phyloP scores from a whole-genome alignment of 1,284 basidiomycete species.

The Microbotryum violaceum region DNA sequence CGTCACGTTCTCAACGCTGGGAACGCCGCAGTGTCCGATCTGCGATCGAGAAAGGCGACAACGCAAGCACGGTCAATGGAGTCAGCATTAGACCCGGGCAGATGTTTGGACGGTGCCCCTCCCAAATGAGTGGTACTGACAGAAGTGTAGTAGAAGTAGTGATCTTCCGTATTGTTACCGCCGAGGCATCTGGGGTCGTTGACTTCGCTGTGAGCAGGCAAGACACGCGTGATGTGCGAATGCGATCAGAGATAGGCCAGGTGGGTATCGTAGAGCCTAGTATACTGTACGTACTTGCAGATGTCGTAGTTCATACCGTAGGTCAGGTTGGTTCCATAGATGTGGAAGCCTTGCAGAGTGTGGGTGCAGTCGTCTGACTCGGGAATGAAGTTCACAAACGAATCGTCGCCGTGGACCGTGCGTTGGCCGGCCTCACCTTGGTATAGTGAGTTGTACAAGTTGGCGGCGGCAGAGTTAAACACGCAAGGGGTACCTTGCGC shows the following conservation, averaged over 20 bases:
- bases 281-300: neutral
- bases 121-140: neutral
- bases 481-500: conserved; percentile 20
- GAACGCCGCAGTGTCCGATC: conserved; percentile 18
- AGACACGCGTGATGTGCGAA: neutral
- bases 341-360: conserved; percentile 34
- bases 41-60: neutral
- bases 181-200: conserved; percentile 31
- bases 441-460: conserved; percentile 29
- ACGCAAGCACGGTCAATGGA: neutral
- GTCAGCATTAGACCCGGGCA: too few species aligned
- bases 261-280: neutral
- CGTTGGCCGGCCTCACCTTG: conserved; percentile 33
- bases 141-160: conserved; percentile 30
- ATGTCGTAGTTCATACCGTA: conserved; percentile 26
- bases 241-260: neutral
- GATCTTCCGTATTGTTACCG: conserved; percentile 25
- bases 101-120: too few species aligned
- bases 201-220: neutral
- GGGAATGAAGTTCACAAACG: conserved; percentile 28
- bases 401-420: conserved; percentile 32
- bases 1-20: conserved; percentile 14
- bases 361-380: conserved; percentile 30
- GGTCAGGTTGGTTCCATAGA: conserved; percentile 32
- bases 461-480: conserved; percentile 32